A percentile compares a stretch with the other conserved stretches of the same genome.
Evolutionary conservation across 116 monocot genomes (phyloP).

Genomic region (Dioscorea cayenensis): DNA sequence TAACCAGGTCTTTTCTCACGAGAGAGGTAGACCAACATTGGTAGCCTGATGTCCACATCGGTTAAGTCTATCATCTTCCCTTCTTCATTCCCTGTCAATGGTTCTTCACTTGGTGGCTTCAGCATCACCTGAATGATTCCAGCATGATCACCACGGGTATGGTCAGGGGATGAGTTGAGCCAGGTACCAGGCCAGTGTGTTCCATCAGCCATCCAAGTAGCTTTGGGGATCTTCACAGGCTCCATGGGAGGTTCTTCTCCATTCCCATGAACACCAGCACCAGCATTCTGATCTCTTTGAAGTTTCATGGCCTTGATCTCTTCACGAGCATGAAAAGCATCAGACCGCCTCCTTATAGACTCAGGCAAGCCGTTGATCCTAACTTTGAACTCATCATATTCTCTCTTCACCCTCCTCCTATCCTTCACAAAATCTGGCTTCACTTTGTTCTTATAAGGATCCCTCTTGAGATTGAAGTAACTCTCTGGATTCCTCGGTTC

Average conservation of each 20-base stretch:
- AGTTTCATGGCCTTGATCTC: conserved; percentile 67
- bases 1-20: conserved; percentile 85
- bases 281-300: conserved; percentile 20
- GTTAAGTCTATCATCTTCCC: conserved; percentile 45
- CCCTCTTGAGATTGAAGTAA: conserved; percentile 55
- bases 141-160: conserved; percentile 66
- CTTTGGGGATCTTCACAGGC: conserved; percentile 52
- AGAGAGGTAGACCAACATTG: conserved; percentile 77
- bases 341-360: conserved; percentile 51
- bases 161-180: conserved; percentile 35
- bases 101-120: conserved; percentile 73
- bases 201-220: conserved; percentile 72
- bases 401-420: conserved; percentile 51
- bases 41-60: conserved; percentile 70
- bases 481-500: conserved; percentile 67
- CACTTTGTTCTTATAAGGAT: conserved; percentile 68
- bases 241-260: conserved; percentile 26
- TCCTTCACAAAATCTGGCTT: conserved; percentile 59
- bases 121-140: conserved; percentile 96
- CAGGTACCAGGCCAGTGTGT: conserved; percentile 77
- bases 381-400: conserved; percentile 68
- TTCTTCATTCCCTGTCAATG: conserved; percentile 40
- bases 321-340: conserved; percentile 64
- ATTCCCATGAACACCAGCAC: neutral
- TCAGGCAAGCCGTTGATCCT: conserved; percentile 56